Evolutionary conservation across 257 asterid species (phyloP).

Genomic region (Osmanthus fragrans): DNA sequence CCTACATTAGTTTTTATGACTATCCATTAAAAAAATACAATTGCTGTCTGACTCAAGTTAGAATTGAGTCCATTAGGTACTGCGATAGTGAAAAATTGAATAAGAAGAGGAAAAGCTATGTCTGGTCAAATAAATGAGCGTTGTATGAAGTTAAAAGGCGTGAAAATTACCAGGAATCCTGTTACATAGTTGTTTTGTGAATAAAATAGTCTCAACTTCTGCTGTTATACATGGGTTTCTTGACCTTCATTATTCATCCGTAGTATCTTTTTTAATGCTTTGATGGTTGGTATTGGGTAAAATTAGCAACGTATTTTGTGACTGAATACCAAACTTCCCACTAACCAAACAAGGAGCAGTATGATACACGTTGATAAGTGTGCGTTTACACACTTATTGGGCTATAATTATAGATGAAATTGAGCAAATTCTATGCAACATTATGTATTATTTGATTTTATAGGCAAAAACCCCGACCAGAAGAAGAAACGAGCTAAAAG

Average conservation of each 20-base stretch:
- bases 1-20: too few species aligned
- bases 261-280: neutral
- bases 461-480: too few species aligned
- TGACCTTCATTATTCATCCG: neutral
- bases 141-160: neutral
- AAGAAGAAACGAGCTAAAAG: too few species aligned
- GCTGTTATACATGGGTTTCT: neutral
- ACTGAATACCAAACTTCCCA: neutral
- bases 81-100: too few species aligned
- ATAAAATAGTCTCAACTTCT: neutral
- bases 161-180: too few species aligned
- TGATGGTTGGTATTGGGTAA: neutral
- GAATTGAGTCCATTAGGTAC: neutral
- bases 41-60: neutral
- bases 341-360: neutral
- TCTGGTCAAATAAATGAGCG: neutral
- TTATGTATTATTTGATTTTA: too few species aligned
- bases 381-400: too few species aligned
- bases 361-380: too few species aligned
- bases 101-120: neutral
- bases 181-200: too few species aligned
- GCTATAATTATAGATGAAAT: too few species aligned
- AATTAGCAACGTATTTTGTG: neutral
- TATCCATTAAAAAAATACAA: too few species aligned
- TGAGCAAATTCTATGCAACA: too few species aligned